These are phyloP conservation scores for Cordyceps sp. DNA, from an alignment of 2,329 filamentous ascomycete genomes.

Conservation along the genomic window DNA sequence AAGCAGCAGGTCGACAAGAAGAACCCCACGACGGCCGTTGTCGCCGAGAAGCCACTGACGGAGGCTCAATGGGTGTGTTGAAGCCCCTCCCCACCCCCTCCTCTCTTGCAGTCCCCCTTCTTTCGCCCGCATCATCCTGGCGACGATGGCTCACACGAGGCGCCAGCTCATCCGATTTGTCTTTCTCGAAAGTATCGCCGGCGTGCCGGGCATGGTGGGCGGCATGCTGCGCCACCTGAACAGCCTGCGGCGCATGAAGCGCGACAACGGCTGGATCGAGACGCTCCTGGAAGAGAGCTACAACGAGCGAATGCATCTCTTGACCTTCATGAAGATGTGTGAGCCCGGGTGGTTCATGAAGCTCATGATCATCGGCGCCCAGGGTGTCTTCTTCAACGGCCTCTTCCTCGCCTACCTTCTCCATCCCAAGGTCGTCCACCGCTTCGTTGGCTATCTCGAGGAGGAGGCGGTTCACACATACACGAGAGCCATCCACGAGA, in stretches of 20 bases:
- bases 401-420: constrained; percentile 82
- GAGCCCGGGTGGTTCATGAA: constrained; percentile 69
- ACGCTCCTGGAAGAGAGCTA: constrained; percentile 78
- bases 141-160: too few species aligned
- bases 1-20: constrained; percentile 50
- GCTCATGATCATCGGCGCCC: constrained; percentile 75
- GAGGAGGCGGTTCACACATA: constrained; percentile 96
- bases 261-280: constrained; percentile 96
- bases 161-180: constrained; percentile 59
- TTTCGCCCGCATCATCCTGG: too few species aligned
- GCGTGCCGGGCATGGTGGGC: constrained; percentile 91
- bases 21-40: constrained; percentile 36
- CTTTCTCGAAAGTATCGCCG: constrained; percentile 88
- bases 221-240: constrained; percentile 85
- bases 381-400: constrained; percentile 93
- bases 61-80: constrained; percentile 62
- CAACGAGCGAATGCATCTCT: constrained; percentile 85
- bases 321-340: constrained; percentile 86
- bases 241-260: constrained; percentile 68
- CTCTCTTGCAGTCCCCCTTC: too few species aligned
- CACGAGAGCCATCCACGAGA: constrained; percentile 71
- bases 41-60: constrained; percentile 45
- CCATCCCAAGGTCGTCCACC: constrained; percentile 74
- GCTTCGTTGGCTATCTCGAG: constrained; percentile 93
- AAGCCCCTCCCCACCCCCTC: not conserved